These are phyloP conservation scores for Vigna trinervia DNA, from an alignment of 306 rosid genomes.

Conservation along the genomic window DNA sequence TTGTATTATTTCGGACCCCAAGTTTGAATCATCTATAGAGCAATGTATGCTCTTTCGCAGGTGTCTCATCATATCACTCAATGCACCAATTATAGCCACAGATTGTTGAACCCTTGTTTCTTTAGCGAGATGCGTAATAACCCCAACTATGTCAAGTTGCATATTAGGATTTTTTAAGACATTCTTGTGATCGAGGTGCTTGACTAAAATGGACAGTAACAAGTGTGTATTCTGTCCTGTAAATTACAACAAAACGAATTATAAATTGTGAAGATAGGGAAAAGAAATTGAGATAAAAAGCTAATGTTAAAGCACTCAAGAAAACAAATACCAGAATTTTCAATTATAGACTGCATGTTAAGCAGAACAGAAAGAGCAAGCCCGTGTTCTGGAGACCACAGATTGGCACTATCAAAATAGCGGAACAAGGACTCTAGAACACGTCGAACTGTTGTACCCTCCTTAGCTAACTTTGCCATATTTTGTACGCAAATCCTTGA, in stretches of 20 bases:
- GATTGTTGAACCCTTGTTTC: conserved; percentile 80
- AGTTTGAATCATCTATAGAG: conserved; percentile 82
- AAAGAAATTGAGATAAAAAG: conserved; percentile 31
- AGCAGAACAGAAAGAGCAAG: conserved; percentile 66
- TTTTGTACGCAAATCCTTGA: conserved; percentile 69
- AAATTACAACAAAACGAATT: conserved; percentile 41
- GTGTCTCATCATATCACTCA: conserved; percentile 93
- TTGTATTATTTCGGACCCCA: conserved; percentile 71
- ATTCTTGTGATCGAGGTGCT: conserved; percentile 96
- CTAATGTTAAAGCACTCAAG: conserved; percentile 25
- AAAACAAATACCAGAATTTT: conserved; percentile 61
- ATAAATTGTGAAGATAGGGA: conserved; percentile 29
- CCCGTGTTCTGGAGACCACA: conserved; percentile 75
- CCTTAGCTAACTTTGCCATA: conserved; percentile 81
- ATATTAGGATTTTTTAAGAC: conserved; percentile 83
- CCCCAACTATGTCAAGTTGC: conserved; percentile 88
- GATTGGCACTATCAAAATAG: conserved; percentile 63
- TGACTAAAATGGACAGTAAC: conserved; percentile 81
- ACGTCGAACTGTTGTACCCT: conserved; percentile 73
- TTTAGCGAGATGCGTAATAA: conserved; percentile 76
- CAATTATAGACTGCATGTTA: conserved; percentile 69
- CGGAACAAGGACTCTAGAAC: conserved; percentile 73
- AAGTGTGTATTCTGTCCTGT: conserved; percentile 91
- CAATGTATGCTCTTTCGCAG: conserved; percentile 88
- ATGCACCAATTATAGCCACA: conserved; percentile 73